These are phyloP conservation scores for Phytophthora sp. DNA, from an alignment of 352 stramenopile species.

Conservation along the genomic window DNA sequence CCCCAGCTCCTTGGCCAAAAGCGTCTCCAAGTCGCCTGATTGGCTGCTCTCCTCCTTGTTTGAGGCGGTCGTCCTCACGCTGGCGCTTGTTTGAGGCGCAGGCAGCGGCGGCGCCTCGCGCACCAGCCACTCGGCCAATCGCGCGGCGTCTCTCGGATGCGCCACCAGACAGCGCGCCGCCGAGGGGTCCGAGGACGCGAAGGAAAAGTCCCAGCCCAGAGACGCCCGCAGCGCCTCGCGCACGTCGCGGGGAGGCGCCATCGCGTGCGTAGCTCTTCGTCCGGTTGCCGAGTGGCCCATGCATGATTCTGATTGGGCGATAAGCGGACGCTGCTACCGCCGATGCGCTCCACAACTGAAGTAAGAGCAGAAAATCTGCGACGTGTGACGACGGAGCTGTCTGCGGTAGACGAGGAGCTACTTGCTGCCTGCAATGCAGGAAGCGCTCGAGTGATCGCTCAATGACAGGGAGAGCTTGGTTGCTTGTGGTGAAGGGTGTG, in stretches of 20 bases:
- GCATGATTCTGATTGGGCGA: slow-evolving; percentile 17
- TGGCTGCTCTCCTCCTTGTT: background rate
- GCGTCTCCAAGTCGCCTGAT: slow-evolving; percentile 37
- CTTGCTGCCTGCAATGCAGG: too few relatives aligned
- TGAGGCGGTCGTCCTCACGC: background rate
- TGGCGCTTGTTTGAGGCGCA: background rate
- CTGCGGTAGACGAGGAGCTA: background rate
- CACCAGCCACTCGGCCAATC: slow-evolving; percentile 56
- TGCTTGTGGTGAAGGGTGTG: too few relatives aligned
- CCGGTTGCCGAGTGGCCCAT: slow-evolving; percentile 1
- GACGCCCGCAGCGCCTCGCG: slow-evolving; percentile 35
- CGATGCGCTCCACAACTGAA: too few relatives aligned
- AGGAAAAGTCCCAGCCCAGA: slow-evolving; percentile 62
- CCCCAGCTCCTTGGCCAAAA: slow-evolving; percentile 50
- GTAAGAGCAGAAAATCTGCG: slow-evolving; percentile 5
- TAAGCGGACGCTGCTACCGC: too few relatives aligned
- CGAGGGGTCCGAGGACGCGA: slow-evolving; percentile 41
- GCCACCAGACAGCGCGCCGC: slow-evolving; percentile 60
- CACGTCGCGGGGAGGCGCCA: slow-evolving; percentile 33
- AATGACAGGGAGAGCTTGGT: too few relatives aligned
- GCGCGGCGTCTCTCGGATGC: slow-evolving; percentile 29
- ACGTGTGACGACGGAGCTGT: background rate
- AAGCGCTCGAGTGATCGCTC: too few relatives aligned
- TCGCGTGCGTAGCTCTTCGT: slow-evolving; percentile 27
- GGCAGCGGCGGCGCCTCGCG: slow-evolving; percentile 30